These are phyloP conservation scores for Aspergillus latus DNA, from an alignment of 2,329 filamentous ascomycete species.

Conservation along the genomic window DNA sequence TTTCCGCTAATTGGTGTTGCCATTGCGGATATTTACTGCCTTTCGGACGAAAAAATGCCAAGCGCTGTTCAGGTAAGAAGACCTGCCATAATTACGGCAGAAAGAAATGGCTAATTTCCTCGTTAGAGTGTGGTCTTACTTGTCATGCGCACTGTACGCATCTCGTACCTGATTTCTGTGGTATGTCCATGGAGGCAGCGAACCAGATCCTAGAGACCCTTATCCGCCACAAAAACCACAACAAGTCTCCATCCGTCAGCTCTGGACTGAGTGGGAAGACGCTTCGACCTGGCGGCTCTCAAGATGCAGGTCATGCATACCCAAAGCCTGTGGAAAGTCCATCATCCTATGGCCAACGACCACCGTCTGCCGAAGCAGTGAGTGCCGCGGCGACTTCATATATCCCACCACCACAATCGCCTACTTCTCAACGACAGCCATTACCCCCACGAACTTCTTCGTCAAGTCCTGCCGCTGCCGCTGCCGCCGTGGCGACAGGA, in stretches of 20 bases:
- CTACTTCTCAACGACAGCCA: conserved; percentile 44
- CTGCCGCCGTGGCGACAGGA: conserved; percentile 50
- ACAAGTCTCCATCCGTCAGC: conserved; percentile 53
- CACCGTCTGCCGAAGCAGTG: conserved; percentile 42
- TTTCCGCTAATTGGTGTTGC: conserved; percentile 99
- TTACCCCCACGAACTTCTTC: conserved; percentile 52
- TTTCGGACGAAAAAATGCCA: conserved; percentile 90
- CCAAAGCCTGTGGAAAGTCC: conserved; percentile 38
- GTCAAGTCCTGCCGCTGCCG: conserved; percentile 48
- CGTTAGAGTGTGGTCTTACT: conserved; percentile 80
- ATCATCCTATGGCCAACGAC: conserved; percentile 35
- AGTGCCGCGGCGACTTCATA: conserved; percentile 45
- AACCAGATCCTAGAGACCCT: conserved; percentile 91
- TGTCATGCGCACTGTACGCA: conserved; percentile 90
- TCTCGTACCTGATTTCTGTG: conserved; percentile 96
- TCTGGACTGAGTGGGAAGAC: conserved; percentile 64
- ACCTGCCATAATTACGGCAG: neutral
- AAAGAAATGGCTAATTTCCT: neutral
- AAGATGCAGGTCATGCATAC: conserved; percentile 37
- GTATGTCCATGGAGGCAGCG: conserved; percentile 97
- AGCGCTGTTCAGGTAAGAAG: conserved; percentile 76
- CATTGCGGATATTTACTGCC: conserved; percentile 96
- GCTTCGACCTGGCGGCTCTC: conserved; percentile 57
- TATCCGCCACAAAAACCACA: conserved; percentile 73
- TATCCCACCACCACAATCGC: conserved; percentile 50